Conservation (phyloP, 2,329 filamentous ascomycete genomes). For the Penicillium brevicompactum region DNA sequence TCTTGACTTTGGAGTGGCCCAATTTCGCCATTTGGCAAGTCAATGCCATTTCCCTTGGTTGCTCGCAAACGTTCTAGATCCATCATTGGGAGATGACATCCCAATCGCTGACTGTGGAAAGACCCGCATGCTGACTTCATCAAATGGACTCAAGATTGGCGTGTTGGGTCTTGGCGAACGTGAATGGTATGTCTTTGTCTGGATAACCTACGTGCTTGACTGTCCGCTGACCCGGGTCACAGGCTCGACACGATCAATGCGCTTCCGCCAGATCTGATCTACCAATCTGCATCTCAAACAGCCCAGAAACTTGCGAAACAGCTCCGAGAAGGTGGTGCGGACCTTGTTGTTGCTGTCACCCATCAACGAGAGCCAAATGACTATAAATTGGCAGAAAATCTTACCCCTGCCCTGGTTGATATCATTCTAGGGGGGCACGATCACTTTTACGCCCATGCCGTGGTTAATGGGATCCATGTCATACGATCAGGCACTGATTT, state of each 20-base stretch:
- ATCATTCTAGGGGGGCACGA: constrained; percentile 88
- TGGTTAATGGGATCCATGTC: constrained; percentile 79
- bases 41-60: constrained; percentile 89
- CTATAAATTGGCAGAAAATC: constrained; percentile 76
- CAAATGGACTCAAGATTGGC: constrained; percentile 83
- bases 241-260: constrained; percentile 83
- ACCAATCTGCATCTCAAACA: constrained; percentile 74
- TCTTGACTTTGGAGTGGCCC: constrained; percentile 83
- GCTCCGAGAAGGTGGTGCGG: constrained; percentile 74
- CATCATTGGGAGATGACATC: constrained; percentile 72
- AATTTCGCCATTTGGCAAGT: constrained; percentile 71
- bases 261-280: constrained; percentile 78
- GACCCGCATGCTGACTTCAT: constrained; percentile 75
- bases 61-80: constrained; percentile 84
- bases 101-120: constrained; percentile 75
- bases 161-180: constrained; percentile 83
- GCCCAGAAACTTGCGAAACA: constrained; percentile 74
- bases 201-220: not conserved
- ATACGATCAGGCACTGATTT: constrained; percentile 90
- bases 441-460: constrained; percentile 78
- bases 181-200: constrained; percentile 63
- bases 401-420: constrained; percentile 72
- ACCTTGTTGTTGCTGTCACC: constrained; percentile 79
- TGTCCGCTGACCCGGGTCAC: not conserved
- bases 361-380: constrained; percentile 90